Evolutionary conservation across 73 alveolate genomes (phyloP).

Genomic region (Paramecium tetraurelia): DNA sequence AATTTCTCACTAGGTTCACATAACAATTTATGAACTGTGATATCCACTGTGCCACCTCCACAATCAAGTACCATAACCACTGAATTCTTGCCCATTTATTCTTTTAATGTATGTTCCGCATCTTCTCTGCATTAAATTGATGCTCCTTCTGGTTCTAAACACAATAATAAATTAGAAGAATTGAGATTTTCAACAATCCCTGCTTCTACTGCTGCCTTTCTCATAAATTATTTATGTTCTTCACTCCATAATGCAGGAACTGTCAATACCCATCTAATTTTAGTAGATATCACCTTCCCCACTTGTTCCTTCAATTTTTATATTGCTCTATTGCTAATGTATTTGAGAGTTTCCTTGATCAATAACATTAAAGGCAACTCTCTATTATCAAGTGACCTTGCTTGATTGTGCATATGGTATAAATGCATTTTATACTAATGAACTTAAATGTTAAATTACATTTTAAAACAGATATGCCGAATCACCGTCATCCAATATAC

Average conservation of each 20-base stretch:
- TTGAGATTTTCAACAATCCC: conserved; percentile 87
- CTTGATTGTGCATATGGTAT: conserved; percentile 90
- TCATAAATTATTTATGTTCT: conserved; percentile 96
- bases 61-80: conserved; percentile 96
- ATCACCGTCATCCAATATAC: conserved; percentile 96
- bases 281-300: conserved; percentile 92
- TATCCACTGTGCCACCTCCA: conserved; percentile 99
- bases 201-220: conserved; percentile 97
- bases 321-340: conserved; percentile 90
- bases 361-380: conserved; percentile 94
- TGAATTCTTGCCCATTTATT: conserved; percentile 83
- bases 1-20: conserved; percentile 94
- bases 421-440: conserved; percentile 91
- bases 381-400: conserved; percentile 89
- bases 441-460: conserved; percentile 57
- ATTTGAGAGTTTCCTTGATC: conserved; percentile 88
- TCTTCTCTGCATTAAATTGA: conserved; percentile 97
- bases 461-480: conserved; percentile 92
- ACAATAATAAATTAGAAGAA: conserved; percentile 89
- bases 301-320: conserved; percentile 92
- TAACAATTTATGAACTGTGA: conserved; percentile 90
- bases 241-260: conserved; percentile 99
- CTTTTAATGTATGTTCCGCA: conserved; percentile 84
- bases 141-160: conserved; percentile 99
- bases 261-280: conserved; percentile 97